Percentiles rank a stretch among this genome's conserved stretches.
Evolutionary conservation across 108 stramenopile species (phyloP).

Genomic region (Craspedostauros australis): DNA sequence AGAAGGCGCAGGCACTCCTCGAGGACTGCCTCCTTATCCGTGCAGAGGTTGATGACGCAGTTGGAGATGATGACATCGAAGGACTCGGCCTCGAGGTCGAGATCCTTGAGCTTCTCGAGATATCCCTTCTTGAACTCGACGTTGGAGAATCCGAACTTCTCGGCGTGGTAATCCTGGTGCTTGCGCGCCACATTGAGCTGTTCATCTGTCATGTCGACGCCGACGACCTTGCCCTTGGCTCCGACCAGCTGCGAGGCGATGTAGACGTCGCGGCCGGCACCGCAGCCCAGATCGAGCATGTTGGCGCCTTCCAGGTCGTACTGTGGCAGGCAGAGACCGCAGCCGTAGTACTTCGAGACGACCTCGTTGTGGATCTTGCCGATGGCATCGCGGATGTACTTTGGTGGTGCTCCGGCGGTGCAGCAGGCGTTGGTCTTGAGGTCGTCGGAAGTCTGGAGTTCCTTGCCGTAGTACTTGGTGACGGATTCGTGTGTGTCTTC

Average conservation of each 20-base stretch:
- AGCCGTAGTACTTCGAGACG: constrained; percentile 91
- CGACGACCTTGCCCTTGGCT: constrained; percentile 77
- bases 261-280: constrained; percentile 93
- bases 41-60: constrained; percentile 95
- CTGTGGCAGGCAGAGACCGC: constrained; percentile 90
- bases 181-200: constrained; percentile 86
- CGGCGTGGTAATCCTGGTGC: constrained; percentile 71
- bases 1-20: constrained; percentile 76
- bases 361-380: constrained; percentile 79
- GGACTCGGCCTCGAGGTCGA: constrained; percentile 58
- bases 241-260: constrained; percentile 90
- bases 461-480: constrained; percentile 78
- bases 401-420: constrained; percentile 73
- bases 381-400: constrained; percentile 66
- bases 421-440: constrained; percentile 95
- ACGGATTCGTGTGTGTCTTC: constrained; percentile 45
- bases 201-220: constrained; percentile 98
- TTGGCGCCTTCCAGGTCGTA: constrained; percentile 69
- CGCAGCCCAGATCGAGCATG: constrained; percentile 92
- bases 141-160: constrained; percentile 86
- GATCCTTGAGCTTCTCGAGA: constrained; percentile 79
- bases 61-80: constrained; percentile 96
- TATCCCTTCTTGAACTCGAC: constrained; percentile 88
- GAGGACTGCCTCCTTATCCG: constrained; percentile 93
- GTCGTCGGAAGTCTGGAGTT: constrained; percentile 74